These are phyloP conservation scores for Hyaloscypha bicolor DNA, from an alignment of 495 filamentous ascomycete species.

Conservation along the genomic window DNA sequence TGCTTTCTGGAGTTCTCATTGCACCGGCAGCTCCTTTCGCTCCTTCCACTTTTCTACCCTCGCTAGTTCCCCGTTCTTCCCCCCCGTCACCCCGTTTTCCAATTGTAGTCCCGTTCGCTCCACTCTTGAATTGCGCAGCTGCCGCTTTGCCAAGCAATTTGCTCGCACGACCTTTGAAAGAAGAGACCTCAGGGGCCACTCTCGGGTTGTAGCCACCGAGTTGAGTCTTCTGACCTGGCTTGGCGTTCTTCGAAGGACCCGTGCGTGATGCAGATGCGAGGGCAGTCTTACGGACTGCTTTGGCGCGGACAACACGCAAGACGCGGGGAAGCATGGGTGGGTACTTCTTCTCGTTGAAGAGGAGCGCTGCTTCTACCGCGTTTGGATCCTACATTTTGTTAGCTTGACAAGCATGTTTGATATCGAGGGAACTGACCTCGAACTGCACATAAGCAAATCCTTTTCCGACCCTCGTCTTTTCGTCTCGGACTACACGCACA, in stretches of 20 bases:
- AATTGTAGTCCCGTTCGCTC: constrained; percentile 27
- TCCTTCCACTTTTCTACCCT: not conserved
- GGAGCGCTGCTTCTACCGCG: constrained; percentile 82
- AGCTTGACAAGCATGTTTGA: not conserved
- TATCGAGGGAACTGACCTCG: constrained; percentile 46
- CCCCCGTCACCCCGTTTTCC: constrained; percentile 25
- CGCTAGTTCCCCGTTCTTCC: not conserved
- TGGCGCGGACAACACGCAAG: constrained; percentile 83
- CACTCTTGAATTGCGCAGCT: constrained; percentile 58
- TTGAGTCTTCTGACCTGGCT: constrained; percentile 38
- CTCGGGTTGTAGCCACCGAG: constrained; percentile 58
- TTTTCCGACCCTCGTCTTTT: constrained; percentile 89
- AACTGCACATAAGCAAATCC: constrained; percentile 99
- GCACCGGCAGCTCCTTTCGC: constrained; percentile 35
- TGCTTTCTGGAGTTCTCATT: constrained; percentile 58
- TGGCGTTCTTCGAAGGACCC: constrained; percentile 20
- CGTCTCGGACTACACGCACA: constrained; percentile 90
- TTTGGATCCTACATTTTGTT: constrained; percentile 65
- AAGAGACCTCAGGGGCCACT: constrained; percentile 65
- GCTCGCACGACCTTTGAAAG: constrained; percentile 74
- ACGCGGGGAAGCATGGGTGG: constrained; percentile 88
- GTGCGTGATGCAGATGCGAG: constrained; percentile 23
- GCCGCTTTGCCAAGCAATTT: constrained; percentile 84
- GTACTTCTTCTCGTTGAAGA: constrained; percentile 87
- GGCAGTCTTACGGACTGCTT: constrained; percentile 71